Conservation (phyloP, 164 flowering plant genomes). For the Nymphaea thermarum region DNA sequence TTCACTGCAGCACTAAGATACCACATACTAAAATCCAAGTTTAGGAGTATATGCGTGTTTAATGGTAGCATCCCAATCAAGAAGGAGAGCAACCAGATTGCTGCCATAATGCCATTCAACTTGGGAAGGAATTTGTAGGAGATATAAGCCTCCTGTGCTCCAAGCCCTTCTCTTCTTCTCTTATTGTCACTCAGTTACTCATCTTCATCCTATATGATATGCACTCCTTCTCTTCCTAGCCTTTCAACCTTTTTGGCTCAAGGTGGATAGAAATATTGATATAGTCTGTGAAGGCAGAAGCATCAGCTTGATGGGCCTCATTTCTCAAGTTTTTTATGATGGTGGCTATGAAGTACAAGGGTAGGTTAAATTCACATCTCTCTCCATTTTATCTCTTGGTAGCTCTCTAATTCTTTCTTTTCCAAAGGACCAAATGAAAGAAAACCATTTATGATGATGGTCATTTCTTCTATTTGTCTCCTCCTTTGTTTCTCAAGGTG, state of each 20-base stretch:
- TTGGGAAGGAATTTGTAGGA: slow-evolving; percentile 67
- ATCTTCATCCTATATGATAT: neutral
- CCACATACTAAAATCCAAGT: slow-evolving; percentile 28
- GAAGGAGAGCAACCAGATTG: slow-evolving; percentile 67
- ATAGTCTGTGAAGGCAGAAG: slow-evolving; percentile 77
- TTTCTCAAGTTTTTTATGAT: slow-evolving; percentile 69
- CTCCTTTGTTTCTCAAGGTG: too few relatives aligned
- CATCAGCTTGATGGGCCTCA: slow-evolving; percentile 66
- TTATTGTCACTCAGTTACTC: neutral
- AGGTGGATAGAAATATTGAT: slow-evolving; percentile 40
- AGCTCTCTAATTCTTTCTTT: neutral
- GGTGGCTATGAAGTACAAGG: slow-evolving; percentile 84
- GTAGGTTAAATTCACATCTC: slow-evolving; percentile 10
- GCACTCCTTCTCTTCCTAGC: neutral
- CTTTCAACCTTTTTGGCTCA: neutral
- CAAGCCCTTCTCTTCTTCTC: neutral
- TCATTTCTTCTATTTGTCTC: too few relatives aligned
- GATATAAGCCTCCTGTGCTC: slow-evolving; percentile 1
- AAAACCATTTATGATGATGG: too few relatives aligned
- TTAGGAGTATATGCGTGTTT: slow-evolving; percentile 72
- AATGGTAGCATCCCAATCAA: slow-evolving; percentile 86
- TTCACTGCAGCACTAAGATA: neutral
- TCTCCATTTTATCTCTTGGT: neutral
- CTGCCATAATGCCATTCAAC: slow-evolving; percentile 70
- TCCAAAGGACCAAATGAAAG: neutral